Evolutionary conservation across 495 filamentous ascomycete genomes (phyloP).

Genomic region (Eremomyces bilateralis): DNA sequence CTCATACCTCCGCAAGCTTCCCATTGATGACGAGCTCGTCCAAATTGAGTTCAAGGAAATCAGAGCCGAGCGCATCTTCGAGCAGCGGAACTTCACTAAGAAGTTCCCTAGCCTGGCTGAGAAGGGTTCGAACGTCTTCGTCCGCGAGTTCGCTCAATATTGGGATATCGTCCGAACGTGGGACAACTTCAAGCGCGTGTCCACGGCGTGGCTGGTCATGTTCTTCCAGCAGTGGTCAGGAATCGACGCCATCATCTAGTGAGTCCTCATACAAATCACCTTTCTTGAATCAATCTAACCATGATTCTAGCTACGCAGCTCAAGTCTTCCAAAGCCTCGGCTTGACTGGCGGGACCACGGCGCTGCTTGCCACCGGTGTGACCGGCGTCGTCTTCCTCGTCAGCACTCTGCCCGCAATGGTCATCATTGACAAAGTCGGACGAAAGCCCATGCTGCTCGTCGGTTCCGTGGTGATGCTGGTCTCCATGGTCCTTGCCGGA

Average conservation of each 20-base stretch:
- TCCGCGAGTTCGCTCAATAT: conserved; percentile 53
- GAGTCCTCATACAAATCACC: no score
- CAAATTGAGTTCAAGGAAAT: conserved; percentile 67
- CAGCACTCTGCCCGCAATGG: conserved; percentile 43
- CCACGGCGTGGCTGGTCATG: conserved; percentile 49
- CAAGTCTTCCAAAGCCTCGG: conserved; percentile 53
- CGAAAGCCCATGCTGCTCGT: conserved; percentile 19
- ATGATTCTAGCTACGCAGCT: conserved; percentile 57
- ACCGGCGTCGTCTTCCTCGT: conserved; percentile 51
- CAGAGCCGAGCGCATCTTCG: conserved; percentile 55
- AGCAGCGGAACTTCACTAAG: conserved; percentile 50
- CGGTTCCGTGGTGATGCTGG: conserved; percentile 20
- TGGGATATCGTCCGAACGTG: conserved; percentile 47
- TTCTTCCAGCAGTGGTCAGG: conserved; percentile 64
- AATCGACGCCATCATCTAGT: conserved; percentile 46
- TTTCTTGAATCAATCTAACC: no score
- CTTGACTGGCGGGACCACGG: conserved; percentile 35
- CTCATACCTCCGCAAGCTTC: conserved; percentile 38
- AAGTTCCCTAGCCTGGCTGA: conserved; percentile 46
- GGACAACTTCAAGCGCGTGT: conserved; percentile 54
- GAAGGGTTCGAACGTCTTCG: conserved; percentile 36
- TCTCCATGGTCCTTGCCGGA: conserved; percentile 34
- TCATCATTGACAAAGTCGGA: conserved; percentile 30
- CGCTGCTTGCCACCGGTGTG: conserved; percentile 57
- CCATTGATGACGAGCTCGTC: conserved; percentile 38